Evolutionary conservation across 2,329 filamentous ascomycete genomes (phyloP), one percentile per base, ranked within the genome.

Genomic region (Arthrinium phaeospermum): DNA sequence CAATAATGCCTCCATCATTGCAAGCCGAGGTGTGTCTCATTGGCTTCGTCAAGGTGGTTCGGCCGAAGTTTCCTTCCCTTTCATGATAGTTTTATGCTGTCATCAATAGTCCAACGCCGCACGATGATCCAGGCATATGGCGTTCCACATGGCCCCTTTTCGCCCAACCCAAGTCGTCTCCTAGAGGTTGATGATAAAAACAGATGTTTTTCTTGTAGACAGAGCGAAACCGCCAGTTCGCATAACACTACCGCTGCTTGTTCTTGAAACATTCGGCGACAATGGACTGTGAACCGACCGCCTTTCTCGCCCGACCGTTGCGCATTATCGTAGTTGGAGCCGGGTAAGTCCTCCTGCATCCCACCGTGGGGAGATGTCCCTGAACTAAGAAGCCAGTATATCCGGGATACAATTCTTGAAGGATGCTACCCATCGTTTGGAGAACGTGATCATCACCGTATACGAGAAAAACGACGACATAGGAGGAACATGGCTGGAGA

Each of bases 401-500:
- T 70, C 37, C 12, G 34, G 30, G 22, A 49, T 49, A 24, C 47
- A 49, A 49, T 49, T 49, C 22, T 6, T 49, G 47, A 49, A 49
- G 22, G 47, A 49, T n/a, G 47, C 47, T 24, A 49, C 47, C 4
- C 79, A 81, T 57, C 76, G 80, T 49, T 72, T 82, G 24, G 77
- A 78, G 67, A 81, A 82, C 71, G 70, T 81, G 44, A 79, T 80
- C 67, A 73, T 81, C 12, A 72, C 71, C 49, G 80, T 82, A 27
- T 82, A 80, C 71, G 81, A 82, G 69, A 81, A 79, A 70, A 79
- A 81, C 44, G 78, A 78, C 37, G 78, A 76, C 16, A 76, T 82
- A 34, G 82, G 81, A 19, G 82, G 82, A 16, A 83, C 81, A 19
- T 83, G 82, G 82, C 79, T 79, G 75, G 79, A 80, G 72, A 83